phyloP scores from a whole-genome alignment of 441 rosid species.

The Croton setiger region DNA sequence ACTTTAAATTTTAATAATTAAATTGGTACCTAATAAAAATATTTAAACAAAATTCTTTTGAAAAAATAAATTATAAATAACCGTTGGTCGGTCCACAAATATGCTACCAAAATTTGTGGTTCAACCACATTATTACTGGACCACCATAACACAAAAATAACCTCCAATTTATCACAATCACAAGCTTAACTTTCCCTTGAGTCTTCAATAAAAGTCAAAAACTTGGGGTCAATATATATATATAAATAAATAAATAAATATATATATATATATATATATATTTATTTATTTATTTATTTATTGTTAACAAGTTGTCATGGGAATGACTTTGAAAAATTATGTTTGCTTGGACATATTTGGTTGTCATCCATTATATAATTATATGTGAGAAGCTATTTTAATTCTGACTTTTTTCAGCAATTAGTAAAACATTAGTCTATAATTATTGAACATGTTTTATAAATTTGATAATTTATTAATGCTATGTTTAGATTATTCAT shows the following conservation, averaged over 20 bases:
- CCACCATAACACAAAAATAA: background rate
- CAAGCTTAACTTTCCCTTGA: background rate
- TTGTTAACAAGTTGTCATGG: background rate
- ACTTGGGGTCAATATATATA: background rate
- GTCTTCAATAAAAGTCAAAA: background rate
- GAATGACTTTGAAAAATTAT: background rate
- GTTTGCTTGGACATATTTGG: background rate
- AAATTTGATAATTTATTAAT: no score
- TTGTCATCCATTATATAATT: conserved; percentile 1
- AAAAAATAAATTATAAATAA: no score
- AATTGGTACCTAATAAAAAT: no score
- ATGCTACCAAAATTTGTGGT: background rate
- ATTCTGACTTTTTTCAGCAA: no score
- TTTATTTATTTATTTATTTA: no score
- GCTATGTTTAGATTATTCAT: no score
- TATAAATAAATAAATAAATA: no score
- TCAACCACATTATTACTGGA: background rate
- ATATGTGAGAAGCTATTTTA: background rate
- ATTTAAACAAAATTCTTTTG: no score
- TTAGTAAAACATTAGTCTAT: no score
- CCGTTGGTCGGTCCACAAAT: conserved; percentile 4
- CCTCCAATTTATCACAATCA: background rate
- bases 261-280: no score
- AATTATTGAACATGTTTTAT: background rate
- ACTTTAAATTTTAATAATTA: no score